Evolutionary conservation across 2,329 filamentous ascomycete genomes (phyloP), one percentile per base, ranked within the genome.

Genomic region (Microsporum canis): DNA sequence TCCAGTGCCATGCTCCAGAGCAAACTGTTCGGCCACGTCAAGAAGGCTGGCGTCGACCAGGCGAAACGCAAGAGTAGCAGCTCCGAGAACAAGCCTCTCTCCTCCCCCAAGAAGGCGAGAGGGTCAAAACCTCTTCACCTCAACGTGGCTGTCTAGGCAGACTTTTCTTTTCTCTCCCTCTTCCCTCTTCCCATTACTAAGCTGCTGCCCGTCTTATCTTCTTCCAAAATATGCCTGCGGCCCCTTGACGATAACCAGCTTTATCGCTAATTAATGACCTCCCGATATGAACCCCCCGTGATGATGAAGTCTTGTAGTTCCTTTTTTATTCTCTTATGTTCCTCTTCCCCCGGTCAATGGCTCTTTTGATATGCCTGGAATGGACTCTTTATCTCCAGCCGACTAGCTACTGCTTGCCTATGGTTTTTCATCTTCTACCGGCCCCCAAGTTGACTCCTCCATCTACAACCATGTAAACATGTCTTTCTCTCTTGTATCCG

Each of bases 1-100:
- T 75, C 68, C 65, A 80, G 72, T 69, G 75, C 73, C 58, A 64
- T 79, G 39, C 74, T 83, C n/a, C 85, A 88, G 70, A 79, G 79
- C 43, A 87, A 84, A 69, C 72, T 88, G 3, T 86, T 84, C 68
- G 84, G 83, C 0, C 77, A 81, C 39, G 78, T 86, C 33, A 82
- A 79, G 66, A 87, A 87, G 71, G 70, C 77, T 12, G 76, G 77
- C 49, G 39, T 64, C 43, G 59, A 56, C 61, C 62, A 62, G 45
- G 64, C 69, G 36, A 78, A 78, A 69, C 73, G 76, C 62, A 75
- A 76, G 66, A 71, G 69, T 61, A 73, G 68, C 65, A 72, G 70
- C 64, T 71, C 71, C 4, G 71, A 72, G 31, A 66, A 65, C 45
- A 72, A 72, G 67, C 60, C 61, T 60, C 65, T 68, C 23, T 65